Evolutionary conservation across 2,329 filamentous ascomycete genomes (phyloP).

Genomic region (Sclerotinia subarctica): DNA sequence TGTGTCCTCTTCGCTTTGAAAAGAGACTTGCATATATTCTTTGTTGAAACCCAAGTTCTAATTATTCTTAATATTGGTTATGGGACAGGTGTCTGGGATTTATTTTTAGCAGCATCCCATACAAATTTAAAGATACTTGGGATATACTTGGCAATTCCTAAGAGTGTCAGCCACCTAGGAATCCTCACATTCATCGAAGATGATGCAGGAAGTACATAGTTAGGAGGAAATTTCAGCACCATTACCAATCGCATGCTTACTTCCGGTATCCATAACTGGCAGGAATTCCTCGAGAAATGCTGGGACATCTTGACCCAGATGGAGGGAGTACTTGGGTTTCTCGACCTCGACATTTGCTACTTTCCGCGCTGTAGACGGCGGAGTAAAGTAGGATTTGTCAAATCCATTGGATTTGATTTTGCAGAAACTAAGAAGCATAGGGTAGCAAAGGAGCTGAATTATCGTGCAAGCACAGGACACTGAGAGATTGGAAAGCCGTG

Average conservation of each 20-base stretch:
- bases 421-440: not conserved
- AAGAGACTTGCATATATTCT: not conserved
- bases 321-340: not conserved
- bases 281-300: not conserved
- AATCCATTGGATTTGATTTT: not conserved
- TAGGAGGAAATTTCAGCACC: not conserved
- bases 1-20: not conserved
- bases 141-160: not conserved
- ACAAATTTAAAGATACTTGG: not conserved
- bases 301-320: not conserved
- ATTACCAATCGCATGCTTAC: not conserved
- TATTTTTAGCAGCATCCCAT: not conserved
- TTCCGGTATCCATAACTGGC: not conserved
- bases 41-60: not conserved
- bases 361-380: not conserved
- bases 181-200: not conserved
- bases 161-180: no score
- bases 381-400: not conserved
- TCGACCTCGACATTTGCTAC: not conserved
- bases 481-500: not conserved
- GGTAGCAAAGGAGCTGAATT: not conserved
- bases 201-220: not conserved
- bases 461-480: not conserved
- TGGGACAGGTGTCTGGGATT: not conserved
- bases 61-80: not conserved